Evolutionary conservation across 352 stramenopile species (phyloP), one percentile per base, ranked within the genome.

Genomic region (Hyaloperonospora arabidopsidis): DNA sequence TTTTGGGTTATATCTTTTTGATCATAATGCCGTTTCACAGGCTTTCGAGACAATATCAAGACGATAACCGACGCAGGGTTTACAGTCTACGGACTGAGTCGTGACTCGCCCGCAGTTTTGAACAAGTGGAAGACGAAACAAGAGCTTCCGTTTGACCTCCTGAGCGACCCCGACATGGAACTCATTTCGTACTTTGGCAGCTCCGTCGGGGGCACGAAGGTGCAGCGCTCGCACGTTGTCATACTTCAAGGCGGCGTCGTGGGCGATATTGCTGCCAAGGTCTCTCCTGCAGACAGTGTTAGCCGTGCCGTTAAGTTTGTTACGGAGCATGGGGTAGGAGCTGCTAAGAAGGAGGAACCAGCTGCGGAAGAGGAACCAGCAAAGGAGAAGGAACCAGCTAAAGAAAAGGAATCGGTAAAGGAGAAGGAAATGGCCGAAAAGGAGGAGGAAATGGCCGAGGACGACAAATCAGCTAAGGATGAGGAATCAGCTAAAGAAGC

Each of bases 161-260:
- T 93, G 45, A 92, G 82, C 57, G 84, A 95, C 58, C 78, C 81
- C 2, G 72, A 83, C 53, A 80, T 92, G 54, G 65, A 88, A 40
- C 69, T 95, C 25, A 92, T 92, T 59, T 78, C 81, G 63, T 88
- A 91, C 68, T 92, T 95, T 67, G 84, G 84, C 48, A 90, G 77
- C 62, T 93, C 84, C 4, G 59, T 92, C 46, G 71, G 72, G 1
- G 81, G 84, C 47, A 73, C 67, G 23, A 92, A 91, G 63, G 65
- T 92, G 43, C 79, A 90, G 63, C 82, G 84, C 35, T 95, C 84
- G 54, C 84, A 95, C 59, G 76, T 95, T 1, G 65, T 95, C 18
- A 72, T 95, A 21, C 63, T 89, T 21, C 83, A 89, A 58, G 79
- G 79, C 19, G 84, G 84, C 45, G 69, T 89, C 25, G 76, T 92